A percentile compares a stretch with the other conserved stretches of the same genome.
Conservation (phyloP, 2,329 filamentous ascomycete genomes). For the Claviceps africana region DNA sequence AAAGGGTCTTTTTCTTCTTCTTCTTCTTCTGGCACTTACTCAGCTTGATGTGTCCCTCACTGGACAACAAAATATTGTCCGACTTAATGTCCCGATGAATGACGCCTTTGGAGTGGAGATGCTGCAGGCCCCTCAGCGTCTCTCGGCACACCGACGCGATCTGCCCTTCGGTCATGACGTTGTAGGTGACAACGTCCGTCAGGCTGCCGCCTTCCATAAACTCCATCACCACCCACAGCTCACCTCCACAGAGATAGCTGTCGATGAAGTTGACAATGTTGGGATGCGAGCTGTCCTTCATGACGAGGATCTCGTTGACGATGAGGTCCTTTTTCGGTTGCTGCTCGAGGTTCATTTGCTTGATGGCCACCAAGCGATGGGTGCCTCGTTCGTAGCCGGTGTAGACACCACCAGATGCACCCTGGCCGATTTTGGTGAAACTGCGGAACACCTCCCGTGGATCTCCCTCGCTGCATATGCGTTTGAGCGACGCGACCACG, state of each 20-base stretch:
- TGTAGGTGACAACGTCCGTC: slow-evolving; percentile 96
- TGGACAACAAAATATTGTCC: slow-evolving; percentile 86
- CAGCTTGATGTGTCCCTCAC: slow-evolving; percentile 93
- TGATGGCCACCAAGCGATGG: slow-evolving; percentile 88
- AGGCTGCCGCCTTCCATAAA: slow-evolving; percentile 98
- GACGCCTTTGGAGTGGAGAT: slow-evolving; percentile 92
- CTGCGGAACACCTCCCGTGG: slow-evolving; percentile 76
- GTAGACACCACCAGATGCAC: slow-evolving; percentile 89
- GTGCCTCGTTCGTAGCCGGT: slow-evolving; percentile 75
- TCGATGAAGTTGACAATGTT: slow-evolving; percentile 99
- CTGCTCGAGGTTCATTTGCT: slow-evolving; percentile 98
- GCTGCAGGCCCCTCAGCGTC: slow-evolving; percentile 81
- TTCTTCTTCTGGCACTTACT: slow-evolving; percentile 42
- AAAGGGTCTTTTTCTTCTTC: background rate
- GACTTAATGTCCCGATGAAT: slow-evolving; percentile 99
- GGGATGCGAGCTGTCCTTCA: slow-evolving; percentile 97
- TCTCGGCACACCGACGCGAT: slow-evolving; percentile 93
- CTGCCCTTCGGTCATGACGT: slow-evolving; percentile 97
- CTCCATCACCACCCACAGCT: slow-evolving; percentile 99
- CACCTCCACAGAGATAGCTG: slow-evolving; percentile 77
- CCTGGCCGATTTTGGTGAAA: slow-evolving; percentile 91
- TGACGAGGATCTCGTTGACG: slow-evolving; percentile 97
- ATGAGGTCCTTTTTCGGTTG: slow-evolving; percentile 98
- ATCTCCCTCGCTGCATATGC: slow-evolving; percentile 82
- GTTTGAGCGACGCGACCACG: slow-evolving; percentile 67